Conservation (phyloP, 1,139 yeast genomes). For the Zygosaccharomyces pseudobailii region DNA sequence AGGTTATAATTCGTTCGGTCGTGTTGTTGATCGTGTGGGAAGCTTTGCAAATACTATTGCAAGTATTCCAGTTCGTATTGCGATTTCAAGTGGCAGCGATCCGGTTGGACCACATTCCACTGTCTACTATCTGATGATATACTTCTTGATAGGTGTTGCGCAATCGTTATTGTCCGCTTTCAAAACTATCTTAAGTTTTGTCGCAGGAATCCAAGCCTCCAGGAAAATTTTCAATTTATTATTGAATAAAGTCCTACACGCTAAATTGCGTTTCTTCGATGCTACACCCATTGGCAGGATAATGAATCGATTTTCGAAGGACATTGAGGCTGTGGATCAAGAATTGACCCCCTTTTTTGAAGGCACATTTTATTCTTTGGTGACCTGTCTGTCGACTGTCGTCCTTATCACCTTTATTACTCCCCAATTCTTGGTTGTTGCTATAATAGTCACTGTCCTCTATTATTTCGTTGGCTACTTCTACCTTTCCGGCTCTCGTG, state of each 20-base stretch:
- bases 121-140: conserved; percentile 60
- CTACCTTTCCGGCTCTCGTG: conserved; percentile 81
- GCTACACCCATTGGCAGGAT: conserved; percentile 95
- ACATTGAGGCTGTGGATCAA: conserved; percentile 90
- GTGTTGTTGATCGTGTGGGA: conserved; percentile 5
- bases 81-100: conserved; percentile 15
- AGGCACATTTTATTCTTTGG: conserved; percentile 62
- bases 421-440: conserved; percentile 78
- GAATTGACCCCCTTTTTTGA: conserved; percentile 82
- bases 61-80: conserved; percentile 8
- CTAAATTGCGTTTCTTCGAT: conserved; percentile 86
- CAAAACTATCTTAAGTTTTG: conserved; percentile 57
- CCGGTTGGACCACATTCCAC: conserved; percentile 39
- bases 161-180: conserved; percentile 52
- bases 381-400: conserved; percentile 67
- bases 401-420: conserved; percentile 74
- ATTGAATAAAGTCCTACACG: conserved; percentile 61
- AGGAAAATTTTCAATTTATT: conserved; percentile 65
- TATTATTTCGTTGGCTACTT: conserved; percentile 71
- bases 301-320: conserved; percentile 95
- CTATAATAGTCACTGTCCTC: conserved; percentile 54
- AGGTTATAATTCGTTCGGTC: conserved; percentile 1
- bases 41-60: conserved; percentile 4
- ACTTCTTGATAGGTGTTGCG: conserved; percentile 62
- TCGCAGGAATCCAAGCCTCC: conserved; percentile 77